A percentile compares a stretch with the other conserved stretches of the same genome.
Conservation (phyloP, 2,329 filamentous ascomycete species). For the Rhinocladiella similis region DNA sequence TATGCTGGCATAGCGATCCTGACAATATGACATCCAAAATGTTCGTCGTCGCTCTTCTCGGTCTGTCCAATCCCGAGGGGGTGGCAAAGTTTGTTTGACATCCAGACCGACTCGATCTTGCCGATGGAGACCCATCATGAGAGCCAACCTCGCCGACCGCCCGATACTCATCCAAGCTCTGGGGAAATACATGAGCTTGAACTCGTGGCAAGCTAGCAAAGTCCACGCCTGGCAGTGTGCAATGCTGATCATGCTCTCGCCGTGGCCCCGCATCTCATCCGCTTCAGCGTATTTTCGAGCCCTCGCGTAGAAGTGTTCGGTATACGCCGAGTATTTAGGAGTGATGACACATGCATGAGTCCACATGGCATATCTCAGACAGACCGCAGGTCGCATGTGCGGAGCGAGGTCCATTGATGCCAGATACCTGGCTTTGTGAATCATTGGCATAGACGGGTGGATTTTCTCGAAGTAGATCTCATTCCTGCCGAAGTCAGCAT, state of each 20-base stretch:
- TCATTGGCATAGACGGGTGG: slow-evolving; percentile 81
- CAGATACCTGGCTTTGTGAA: slow-evolving; percentile 84
- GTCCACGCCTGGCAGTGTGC: slow-evolving; percentile 84
- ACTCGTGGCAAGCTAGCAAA: slow-evolving; percentile 81
- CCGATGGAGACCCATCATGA: slow-evolving; percentile 92
- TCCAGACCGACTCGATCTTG: slow-evolving; percentile 80
- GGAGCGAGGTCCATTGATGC: slow-evolving; percentile 89
- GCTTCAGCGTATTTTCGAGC: slow-evolving; percentile 86
- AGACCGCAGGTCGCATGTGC: slow-evolving; percentile 79
- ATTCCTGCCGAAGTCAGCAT: slow-evolving; percentile 54
- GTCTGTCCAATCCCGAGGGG: slow-evolving; percentile 90
- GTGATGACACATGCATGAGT: slow-evolving; percentile 82
- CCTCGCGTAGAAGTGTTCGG: slow-evolving; percentile 85
- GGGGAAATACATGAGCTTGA: slow-evolving; percentile 97
- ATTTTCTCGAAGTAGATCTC: slow-evolving; percentile 89
- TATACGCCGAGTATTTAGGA: slow-evolving; percentile 76
- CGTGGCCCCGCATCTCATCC: slow-evolving; percentile 89
- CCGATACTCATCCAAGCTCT: slow-evolving; percentile 93
- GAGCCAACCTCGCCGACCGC: slow-evolving; percentile 72
- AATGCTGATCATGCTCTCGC: slow-evolving; percentile 82
- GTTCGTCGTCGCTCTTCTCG: slow-evolving; percentile 85
- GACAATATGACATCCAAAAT: slow-evolving; percentile 91
- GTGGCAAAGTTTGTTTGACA: slow-evolving; percentile 86
- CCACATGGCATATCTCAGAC: slow-evolving; percentile 93
- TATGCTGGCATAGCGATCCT: slow-evolving; percentile 91